Percentiles rank a stretch among this genome's conserved stretches.
phyloP scores from a whole-genome alignment of 495 filamentous ascomycete genomes.

The Aspergillus cavernicola region DNA sequence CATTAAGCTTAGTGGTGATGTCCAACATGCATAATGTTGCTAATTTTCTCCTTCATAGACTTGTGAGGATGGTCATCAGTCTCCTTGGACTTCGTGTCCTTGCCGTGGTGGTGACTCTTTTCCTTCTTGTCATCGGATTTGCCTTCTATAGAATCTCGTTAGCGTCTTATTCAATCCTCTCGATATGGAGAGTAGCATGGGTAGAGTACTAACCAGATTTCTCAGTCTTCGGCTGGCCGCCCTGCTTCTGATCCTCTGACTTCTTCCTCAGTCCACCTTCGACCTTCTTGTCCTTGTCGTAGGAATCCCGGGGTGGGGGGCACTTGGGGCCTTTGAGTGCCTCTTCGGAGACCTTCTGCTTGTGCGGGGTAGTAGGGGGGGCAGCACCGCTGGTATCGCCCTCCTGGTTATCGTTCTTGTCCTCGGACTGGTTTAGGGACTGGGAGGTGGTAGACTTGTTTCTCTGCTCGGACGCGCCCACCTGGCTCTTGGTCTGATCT shows the following conservation, averaged over 20 bases:
- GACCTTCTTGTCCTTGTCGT: conserved; percentile 29
- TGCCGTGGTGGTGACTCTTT: not conserved
- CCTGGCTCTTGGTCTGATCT: not conserved
- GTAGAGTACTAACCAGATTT: not conserved
- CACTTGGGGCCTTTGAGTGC: conserved; percentile 33
- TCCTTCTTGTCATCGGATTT: not conserved
- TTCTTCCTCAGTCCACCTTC: conserved; percentile 7
- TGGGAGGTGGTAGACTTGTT: not conserved
- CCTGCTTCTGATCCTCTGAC: not conserved
- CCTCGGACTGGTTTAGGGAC: not conserved
- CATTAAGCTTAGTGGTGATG: not conserved
- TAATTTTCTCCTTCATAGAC: conserved; percentile 3
- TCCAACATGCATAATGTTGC: not conserved
- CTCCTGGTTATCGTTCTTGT: not conserved
- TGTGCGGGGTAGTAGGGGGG: not conserved
- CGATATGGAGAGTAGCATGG: not conserved
- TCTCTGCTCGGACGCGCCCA: not conserved
- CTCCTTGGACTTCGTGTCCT: not conserved
- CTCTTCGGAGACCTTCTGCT: conserved; percentile 30
- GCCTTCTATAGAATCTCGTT: not conserved
- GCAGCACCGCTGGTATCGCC: not conserved
- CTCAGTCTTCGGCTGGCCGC: not conserved
- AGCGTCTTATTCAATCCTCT: too few species aligned
- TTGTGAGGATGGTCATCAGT: not conserved
- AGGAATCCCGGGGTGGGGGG: conserved; percentile 23